Base-by-base conservation (phyloP, 805 yeast species). In the Barnettozyma populi region DNA sequence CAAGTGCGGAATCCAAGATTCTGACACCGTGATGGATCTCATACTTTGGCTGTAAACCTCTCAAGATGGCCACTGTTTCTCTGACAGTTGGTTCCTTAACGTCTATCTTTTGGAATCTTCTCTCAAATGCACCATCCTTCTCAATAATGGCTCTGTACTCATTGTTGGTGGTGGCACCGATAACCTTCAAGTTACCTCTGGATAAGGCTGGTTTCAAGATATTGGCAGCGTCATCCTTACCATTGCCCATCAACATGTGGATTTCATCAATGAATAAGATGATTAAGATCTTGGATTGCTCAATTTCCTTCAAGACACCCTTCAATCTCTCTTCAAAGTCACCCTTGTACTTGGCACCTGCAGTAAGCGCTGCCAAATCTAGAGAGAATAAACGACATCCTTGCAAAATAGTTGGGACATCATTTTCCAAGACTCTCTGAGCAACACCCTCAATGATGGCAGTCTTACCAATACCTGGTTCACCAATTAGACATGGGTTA, bases 191-290 rank as follows among this genome's bases (percentile, higher is more conserved):
- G 45, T 86, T 78, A 58, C 99, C 98, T 70, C 99, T 83, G 2
- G 99, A 97, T 54, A 94, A 79, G 77, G 95, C 95, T 35, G 99
- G 99, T 71, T 94, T 94, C 66, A 94, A 79, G 61, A 94, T 78
- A 68, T 94, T 94, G 36, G 99, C 99, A 35, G 96, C 96, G 38
- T 94, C 99, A 53, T 86, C 82, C 70, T 90, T 94, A 65, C 99
- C 99, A 65, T 94, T 96, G 59, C 99, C 99, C 99, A 94, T 94
- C 57, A 94, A 79, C 97, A 94, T 94, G 71, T 94, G 99, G 65
- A 94, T 94, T 70, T 94, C 99, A 71, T 94, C 99, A 60, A 94
- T 87, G 72, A 94, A 94, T 49, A 94, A 75, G 54, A 94, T 82
- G 55, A 94, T 89, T 79, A 90, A 77, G 43, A 80, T 85, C 59